phyloP scores from a whole-genome alignment of 176 grass and related monocot species.

The Phoenix roebelenii region DNA sequence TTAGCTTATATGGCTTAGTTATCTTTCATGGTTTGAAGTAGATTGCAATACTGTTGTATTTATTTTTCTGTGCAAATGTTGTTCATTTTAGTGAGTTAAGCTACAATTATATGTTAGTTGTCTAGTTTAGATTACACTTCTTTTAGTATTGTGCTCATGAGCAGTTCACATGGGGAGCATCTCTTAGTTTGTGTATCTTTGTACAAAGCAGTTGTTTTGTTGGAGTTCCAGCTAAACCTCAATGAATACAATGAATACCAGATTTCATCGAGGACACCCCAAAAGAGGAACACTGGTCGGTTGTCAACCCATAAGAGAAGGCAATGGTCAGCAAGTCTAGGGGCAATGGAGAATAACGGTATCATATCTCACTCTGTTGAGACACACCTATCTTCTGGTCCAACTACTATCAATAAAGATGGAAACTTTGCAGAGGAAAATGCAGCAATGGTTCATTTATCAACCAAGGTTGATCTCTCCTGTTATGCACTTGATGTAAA shows the following conservation, averaged over 20 bases:
- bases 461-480: slow-evolving; percentile 55
- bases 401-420: slow-evolving; percentile 27
- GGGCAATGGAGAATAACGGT: slow-evolving; percentile 53
- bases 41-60: not conserved
- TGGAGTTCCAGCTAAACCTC: slow-evolving; percentile 42
- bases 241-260: slow-evolving; percentile 24
- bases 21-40: slow-evolving; percentile 4
- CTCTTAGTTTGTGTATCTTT: slow-evolving; percentile 18
- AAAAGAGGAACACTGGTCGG: slow-evolving; percentile 15
- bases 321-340: slow-evolving; percentile 26
- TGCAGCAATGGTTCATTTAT: slow-evolving; percentile 37
- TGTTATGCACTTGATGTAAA: not conserved
- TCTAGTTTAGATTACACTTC: too few relatives aligned
- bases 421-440: slow-evolving; percentile 31
- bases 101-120: too few relatives aligned
- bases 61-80: not conserved
- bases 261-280: slow-evolving; percentile 21
- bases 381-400: slow-evolving; percentile 41
- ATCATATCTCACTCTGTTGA: slow-evolving; percentile 51
- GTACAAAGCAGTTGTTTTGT: slow-evolving; percentile 63
- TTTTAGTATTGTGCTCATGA: not conserved
- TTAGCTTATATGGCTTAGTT: slow-evolving; percentile 55
- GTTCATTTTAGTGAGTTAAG: not conserved
- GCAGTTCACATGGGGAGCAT: slow-evolving; percentile 1
- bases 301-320: slow-evolving; percentile 23